Conservation (phyloP, 1,284 basidiomycete genomes). For the Puccinia triticina region DNA sequence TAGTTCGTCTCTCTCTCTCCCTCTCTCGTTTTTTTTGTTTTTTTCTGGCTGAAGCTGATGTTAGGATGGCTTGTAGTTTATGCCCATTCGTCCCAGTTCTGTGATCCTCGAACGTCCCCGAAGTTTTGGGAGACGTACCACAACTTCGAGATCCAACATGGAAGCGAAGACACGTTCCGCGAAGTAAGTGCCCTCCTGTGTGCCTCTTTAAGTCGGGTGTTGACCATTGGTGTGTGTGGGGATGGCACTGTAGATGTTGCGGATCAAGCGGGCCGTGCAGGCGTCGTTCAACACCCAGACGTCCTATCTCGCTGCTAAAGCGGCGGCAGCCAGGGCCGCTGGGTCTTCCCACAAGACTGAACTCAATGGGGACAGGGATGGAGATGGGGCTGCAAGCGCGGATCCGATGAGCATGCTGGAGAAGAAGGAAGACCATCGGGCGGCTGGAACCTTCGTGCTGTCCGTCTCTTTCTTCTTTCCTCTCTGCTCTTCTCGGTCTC, state of each 20-base stretch:
- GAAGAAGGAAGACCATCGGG: neutral
- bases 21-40: neutral
- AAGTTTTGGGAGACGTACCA: constrained; percentile 49
- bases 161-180: constrained; percentile 32
- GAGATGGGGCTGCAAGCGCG: constrained; percentile 58
- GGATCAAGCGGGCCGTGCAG: constrained; percentile 96
- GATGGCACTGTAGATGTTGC: constrained; percentile 64
- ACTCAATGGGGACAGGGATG: neutral
- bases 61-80: constrained; percentile 65
- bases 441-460: constrained; percentile 52
- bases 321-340: constrained; percentile 64
- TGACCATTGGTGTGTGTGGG: neutral
- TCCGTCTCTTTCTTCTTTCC: constrained; percentile 25
- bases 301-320: constrained; percentile 61
- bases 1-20: constrained; percentile 57
- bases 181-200: constrained; percentile 2
- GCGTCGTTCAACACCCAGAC: constrained; percentile 97
- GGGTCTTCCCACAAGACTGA: constrained; percentile 62
- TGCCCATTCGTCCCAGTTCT: constrained; percentile 96
- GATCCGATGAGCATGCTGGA: constrained; percentile 65
- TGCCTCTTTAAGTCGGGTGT: no score
- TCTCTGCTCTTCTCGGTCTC: neutral
- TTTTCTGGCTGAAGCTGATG: no score
- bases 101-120: constrained; percentile 76
- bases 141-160: constrained; percentile 40